Conservation (phyloP, 2,329 filamentous ascomycete species). For the Dactylellina parvicollis region DNA sequence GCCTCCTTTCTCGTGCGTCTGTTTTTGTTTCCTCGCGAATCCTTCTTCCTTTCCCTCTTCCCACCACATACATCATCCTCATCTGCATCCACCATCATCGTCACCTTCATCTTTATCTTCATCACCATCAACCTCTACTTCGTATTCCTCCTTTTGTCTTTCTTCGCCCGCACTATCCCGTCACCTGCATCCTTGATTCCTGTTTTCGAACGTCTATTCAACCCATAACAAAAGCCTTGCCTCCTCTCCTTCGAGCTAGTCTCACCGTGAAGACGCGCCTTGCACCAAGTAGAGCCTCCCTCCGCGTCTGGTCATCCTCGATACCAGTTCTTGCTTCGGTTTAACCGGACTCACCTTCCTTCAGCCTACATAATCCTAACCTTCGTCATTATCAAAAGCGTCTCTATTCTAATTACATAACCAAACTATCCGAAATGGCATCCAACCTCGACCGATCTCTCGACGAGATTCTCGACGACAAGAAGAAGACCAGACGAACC, state of each 20-base stretch:
- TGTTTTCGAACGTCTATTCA: neutral
- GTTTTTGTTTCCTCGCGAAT: conserved; percentile 30
- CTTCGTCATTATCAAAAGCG: conserved; percentile 26
- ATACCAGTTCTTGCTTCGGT: neutral
- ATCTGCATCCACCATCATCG: conserved; percentile 59
- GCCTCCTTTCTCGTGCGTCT: conserved; percentile 7
- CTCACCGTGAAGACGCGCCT: conserved; percentile 48
- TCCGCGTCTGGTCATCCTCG: conserved; percentile 6
- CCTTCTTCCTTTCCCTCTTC: conserved; percentile 58
- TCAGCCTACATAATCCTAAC: conserved; percentile 31
- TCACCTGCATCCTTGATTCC: conserved; percentile 5
- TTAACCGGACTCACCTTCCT: neutral
- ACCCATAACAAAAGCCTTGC: neutral
- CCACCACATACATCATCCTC: conserved; percentile 54
- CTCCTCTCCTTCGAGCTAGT: conserved; percentile 24
- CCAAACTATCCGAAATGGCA: conserved; percentile 72
- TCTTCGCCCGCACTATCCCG: neutral
- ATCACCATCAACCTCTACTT: conserved; percentile 21
- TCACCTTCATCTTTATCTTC: conserved; percentile 8
- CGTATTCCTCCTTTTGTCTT: neutral
- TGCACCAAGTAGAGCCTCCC: conserved; percentile 1
- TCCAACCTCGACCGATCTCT: conserved; percentile 96
- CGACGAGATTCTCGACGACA: conserved; percentile 91
- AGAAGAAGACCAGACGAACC: conserved; percentile 59
- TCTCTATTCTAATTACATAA: neutral